These are phyloP conservation scores for Scenedesmus sp. DNA, from an alignment of 163 green algal genomes.

Conservation along the genomic window DNA sequence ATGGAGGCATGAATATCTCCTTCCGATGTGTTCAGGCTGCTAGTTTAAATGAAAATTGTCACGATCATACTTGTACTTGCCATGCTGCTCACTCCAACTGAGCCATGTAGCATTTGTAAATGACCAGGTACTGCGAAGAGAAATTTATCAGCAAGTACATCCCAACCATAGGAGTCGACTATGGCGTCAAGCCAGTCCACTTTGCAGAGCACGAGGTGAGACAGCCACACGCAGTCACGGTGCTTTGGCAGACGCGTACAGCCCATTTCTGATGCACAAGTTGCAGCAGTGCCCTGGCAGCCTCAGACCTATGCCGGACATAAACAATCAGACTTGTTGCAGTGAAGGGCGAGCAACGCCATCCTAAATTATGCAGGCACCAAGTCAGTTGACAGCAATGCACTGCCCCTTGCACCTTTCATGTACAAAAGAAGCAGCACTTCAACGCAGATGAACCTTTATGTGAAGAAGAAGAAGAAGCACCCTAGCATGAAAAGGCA, in stretches of 20 bases:
- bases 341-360: not conserved
- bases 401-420: too few relatives aligned
- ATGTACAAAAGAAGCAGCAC: too few relatives aligned
- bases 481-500: not conserved
- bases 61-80: not conserved
- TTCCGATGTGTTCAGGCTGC: too few relatives aligned
- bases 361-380: not conserved
- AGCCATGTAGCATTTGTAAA: not conserved
- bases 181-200: conserved; percentile 77
- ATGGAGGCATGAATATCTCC: too few relatives aligned
- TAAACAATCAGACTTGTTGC: not conserved
- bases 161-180: conserved; percentile 82
- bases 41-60: too few relatives aligned
- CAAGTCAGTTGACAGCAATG: too few relatives aligned
- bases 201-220: conserved; percentile 73
- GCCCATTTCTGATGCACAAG: too few relatives aligned
- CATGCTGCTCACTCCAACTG: not conserved
- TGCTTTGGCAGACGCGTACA: too few relatives aligned
- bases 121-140: conserved; percentile 78
- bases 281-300: not conserved
- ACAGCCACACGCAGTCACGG: not conserved
- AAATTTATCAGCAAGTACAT: conserved; percentile 82
- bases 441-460: too few relatives aligned
- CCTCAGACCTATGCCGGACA: not conserved
- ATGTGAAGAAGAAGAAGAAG: not conserved